These are phyloP conservation scores for Phytophthora rubi DNA, from an alignment of 352 stramenopile species.

Conservation along the genomic window DNA sequence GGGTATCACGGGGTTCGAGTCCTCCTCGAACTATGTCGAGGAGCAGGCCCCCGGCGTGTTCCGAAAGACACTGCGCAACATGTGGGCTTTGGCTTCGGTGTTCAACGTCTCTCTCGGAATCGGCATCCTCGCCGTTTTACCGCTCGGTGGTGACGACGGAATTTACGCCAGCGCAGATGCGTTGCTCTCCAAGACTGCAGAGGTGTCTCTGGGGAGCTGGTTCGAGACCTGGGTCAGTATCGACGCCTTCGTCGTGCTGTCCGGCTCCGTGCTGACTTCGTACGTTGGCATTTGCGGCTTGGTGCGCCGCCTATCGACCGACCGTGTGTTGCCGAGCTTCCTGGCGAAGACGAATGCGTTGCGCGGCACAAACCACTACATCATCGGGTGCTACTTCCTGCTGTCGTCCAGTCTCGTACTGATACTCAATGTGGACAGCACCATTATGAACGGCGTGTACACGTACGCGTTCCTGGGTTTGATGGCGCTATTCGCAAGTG, in stretches of 20 bases:
- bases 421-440: conserved; percentile 66
- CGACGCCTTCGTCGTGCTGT: conserved; percentile 88
- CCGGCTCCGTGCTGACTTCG: conserved; percentile 81
- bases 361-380: conserved; percentile 77
- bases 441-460: conserved; percentile 79
- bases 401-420: conserved; percentile 69
- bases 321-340: conserved; percentile 62
- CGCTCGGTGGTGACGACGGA: conserved; percentile 46
- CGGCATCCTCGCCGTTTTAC: conserved; percentile 70
- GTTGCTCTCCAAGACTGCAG: conserved; percentile 67
- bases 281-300: conserved; percentile 81
- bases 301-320: conserved; percentile 74
- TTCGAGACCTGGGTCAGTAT: conserved; percentile 59
- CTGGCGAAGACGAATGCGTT: conserved; percentile 54
- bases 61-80: conserved; percentile 63
- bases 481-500: conserved; percentile 81
- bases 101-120: conserved; percentile 82
- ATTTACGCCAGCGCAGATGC: conserved; percentile 61
- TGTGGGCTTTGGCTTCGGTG: conserved; percentile 72
- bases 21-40: conserved; percentile 86
- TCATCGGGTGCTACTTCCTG: conserved; percentile 71
- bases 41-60: conserved; percentile 84
- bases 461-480: conserved; percentile 85
- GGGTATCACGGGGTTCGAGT: conserved; percentile 89
- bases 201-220: conserved; percentile 36